Percentiles rank a stretch among this genome's conserved stretches.
phyloP scores from a whole-genome alignment of 352 stramenopile genomes.

The Phytophthora colocasiae region DNA sequence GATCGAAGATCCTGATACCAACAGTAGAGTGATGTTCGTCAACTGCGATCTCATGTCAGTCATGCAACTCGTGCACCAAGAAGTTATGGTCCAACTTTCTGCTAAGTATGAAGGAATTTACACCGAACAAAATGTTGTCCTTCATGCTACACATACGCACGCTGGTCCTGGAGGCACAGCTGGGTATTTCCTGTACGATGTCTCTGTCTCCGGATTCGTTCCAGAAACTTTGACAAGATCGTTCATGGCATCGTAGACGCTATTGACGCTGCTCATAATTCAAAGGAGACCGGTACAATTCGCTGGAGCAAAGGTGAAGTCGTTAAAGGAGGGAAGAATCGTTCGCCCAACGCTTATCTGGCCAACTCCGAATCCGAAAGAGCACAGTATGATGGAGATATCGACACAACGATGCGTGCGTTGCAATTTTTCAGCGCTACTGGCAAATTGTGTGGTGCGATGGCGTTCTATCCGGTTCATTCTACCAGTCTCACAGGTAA shows the following conservation, averaged over 20 bases:
- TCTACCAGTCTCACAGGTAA: slow-evolving; percentile 73
- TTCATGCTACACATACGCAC: slow-evolving; percentile 88
- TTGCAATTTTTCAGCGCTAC: slow-evolving; percentile 50
- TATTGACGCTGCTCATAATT: slow-evolving; percentile 65
- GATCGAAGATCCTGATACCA: slow-evolving; percentile 49
- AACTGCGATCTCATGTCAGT: slow-evolving; percentile 55
- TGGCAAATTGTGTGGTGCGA: slow-evolving; percentile 46
- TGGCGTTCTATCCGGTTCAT: slow-evolving; percentile 81
- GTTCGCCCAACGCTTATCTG: slow-evolving; percentile 69
- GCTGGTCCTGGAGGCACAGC: slow-evolving; percentile 73
- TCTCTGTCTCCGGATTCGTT: slow-evolving; percentile 51
- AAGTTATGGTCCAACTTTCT: slow-evolving; percentile 51
- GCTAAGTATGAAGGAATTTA: slow-evolving; percentile 47
- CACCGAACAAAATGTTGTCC: slow-evolving; percentile 67
- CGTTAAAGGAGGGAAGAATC: slow-evolving; percentile 63
- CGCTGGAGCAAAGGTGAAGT: slow-evolving; percentile 40
- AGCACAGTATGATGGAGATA: slow-evolving; percentile 58
- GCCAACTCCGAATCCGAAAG: slow-evolving; percentile 69
- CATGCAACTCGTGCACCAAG: slow-evolving; percentile 64
- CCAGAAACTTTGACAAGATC: slow-evolving; percentile 70
- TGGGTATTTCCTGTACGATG: slow-evolving; percentile 77
- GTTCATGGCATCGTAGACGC: slow-evolving; percentile 68
- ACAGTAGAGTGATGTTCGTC: slow-evolving; percentile 50
- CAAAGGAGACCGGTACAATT: slow-evolving; percentile 56
- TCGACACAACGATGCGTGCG: slow-evolving; percentile 74